Conservation (phyloP, 352 stramenopile species). For the Globisporangium nodosum region DNA sequence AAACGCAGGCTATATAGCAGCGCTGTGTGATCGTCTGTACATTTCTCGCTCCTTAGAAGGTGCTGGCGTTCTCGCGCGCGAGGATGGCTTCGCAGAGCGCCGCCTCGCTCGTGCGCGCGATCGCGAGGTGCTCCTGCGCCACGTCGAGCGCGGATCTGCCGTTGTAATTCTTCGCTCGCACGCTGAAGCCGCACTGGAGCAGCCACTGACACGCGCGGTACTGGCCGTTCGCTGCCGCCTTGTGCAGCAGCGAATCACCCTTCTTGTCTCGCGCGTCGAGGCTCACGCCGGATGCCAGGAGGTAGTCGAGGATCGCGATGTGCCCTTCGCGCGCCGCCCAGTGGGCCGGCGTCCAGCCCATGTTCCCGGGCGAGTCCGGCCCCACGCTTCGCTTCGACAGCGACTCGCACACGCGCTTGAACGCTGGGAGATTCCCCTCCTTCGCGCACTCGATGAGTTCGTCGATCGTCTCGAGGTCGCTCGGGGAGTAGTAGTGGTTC, state of each 20-base stretch:
- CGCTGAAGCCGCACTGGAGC: conserved; percentile 58
- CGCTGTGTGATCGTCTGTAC: neutral
- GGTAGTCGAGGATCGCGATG: conserved; percentile 55
- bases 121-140: conserved; percentile 36
- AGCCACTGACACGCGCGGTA: conserved; percentile 60
- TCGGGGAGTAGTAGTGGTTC: conserved; percentile 10
- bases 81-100: conserved; percentile 55
- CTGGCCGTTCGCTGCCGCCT: conserved; percentile 71
- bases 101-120: conserved; percentile 28
- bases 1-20: neutral
- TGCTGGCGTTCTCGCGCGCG: conserved; percentile 27
- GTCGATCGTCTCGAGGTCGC: conserved; percentile 46
- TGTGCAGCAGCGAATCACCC: conserved; percentile 68
- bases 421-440: conserved; percentile 41
- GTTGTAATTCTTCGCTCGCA: conserved; percentile 63
- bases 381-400: conserved; percentile 34
- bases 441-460: conserved; percentile 61
- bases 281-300: conserved; percentile 37
- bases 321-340: conserved; percentile 69
- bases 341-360: conserved; percentile 73
- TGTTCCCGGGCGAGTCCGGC: conserved; percentile 48
- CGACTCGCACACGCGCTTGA: conserved; percentile 39
- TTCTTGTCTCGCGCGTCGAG: conserved; percentile 60
- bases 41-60: conserved; percentile 16
- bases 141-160: conserved; percentile 54